Conservation (phyloP, 1,139 yeast species). For the Arxiozyma bovina region DNA sequence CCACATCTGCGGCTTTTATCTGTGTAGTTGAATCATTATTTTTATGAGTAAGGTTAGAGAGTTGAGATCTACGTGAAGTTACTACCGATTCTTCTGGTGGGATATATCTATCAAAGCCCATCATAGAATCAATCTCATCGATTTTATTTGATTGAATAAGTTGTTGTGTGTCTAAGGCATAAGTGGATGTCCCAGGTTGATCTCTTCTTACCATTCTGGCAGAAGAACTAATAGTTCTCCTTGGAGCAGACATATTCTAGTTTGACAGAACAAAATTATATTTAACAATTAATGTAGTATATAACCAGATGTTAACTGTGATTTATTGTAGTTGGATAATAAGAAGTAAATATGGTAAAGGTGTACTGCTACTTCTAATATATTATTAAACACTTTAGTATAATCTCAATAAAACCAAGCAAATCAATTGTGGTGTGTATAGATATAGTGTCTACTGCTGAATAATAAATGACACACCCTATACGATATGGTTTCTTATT, state of each 20-base stretch:
- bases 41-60: not conserved
- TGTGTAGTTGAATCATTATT: not conserved
- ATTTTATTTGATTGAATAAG: slow-evolving; percentile 34
- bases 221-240: not conserved
- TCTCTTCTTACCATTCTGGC: slow-evolving; percentile 3
- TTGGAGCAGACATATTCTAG: slow-evolving; percentile 1
- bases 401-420: no score
- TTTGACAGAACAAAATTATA: not conserved
- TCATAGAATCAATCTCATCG: slow-evolving; percentile 58
- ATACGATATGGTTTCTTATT: no score
- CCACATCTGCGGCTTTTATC: slow-evolving; percentile 35
- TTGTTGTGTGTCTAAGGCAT: slow-evolving; percentile 30
- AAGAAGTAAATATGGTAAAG: no score
- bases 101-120: slow-evolving; percentile 69
- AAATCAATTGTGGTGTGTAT: no score
- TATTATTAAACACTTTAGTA: no score
- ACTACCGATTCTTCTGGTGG: slow-evolving; percentile 26
- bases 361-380: no score
- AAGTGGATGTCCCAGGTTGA: slow-evolving; percentile 11
- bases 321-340: not conserved
- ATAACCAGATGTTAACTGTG: not conserved
- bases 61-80: slow-evolving; percentile 35
- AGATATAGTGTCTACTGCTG: no score
- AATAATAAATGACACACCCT: no score
- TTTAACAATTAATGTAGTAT: no score